Base-by-base conservation (phyloP, 768 basidiomycete genomes). In the Dictyophora rubrovolvata region DNA sequence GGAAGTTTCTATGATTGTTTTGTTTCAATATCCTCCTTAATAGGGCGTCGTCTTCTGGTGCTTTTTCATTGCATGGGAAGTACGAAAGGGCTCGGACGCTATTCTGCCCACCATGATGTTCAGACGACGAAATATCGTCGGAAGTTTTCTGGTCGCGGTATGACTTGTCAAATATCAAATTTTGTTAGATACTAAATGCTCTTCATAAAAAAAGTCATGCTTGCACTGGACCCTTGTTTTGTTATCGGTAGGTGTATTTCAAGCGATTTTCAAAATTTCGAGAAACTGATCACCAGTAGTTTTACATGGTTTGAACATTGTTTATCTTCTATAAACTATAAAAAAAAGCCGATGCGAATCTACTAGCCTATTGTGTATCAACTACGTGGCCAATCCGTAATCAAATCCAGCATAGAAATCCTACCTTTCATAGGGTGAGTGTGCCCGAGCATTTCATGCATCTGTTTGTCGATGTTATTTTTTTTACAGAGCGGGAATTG, bases 51-150 rank as follows among this genome's bases (percentile, higher is more conserved):
- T 70, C 10, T 49, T 74, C 18, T 60, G 67, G 3, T 52, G 69
- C 12, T n/a, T 42, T n/a, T 42, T 42, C 11, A 14, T 42, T 42
- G 63, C 63, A 33, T 77, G 74, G 74, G 67, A 75, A 55, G 65
- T 60, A 46, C 62, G 62, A 60, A 50, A 70, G 37, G 70, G 72
- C 51, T 66, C 71, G 11, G 46, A 64, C 16, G 75, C 75, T 1
- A 73, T 77, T 64, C 69, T 79, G 34, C 73, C 72, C 10, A 55
- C 73, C 20, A n/a, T 28, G 9, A 63, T 76, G 47, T 66, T 78
- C 61, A 65, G 63, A 54, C 63, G 67, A 10, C 62, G 70, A 22
- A 70, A 66, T 14, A 63, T 67, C 37, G 47, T 72, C 36, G 72
- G 71, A 18, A 62, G 66, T 10, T 65, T 64, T 50, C 54, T 67